Percentiles rank a stretch among this genome's conserved stretches.
Evolutionary conservation across 2,329 filamentous ascomycete species (phyloP).

Genomic region (Mariannaea elegans): DNA sequence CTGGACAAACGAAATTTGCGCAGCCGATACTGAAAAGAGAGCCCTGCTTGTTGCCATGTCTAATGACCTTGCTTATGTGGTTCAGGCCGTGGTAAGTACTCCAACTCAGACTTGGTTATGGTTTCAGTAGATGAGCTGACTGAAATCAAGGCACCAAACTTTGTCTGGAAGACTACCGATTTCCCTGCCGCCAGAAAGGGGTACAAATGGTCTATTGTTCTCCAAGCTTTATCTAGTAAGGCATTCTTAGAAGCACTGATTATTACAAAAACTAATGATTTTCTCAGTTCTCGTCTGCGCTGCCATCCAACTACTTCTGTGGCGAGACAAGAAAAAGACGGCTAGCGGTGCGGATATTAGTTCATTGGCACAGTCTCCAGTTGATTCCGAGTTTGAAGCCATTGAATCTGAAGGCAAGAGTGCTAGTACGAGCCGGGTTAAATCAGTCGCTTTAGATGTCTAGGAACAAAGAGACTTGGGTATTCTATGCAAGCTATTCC

Average conservation of each 20-base stretch:
- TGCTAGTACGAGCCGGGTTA: not conserved
- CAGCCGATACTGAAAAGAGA: slow-evolving; percentile 32
- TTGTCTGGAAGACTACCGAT: slow-evolving; percentile 30
- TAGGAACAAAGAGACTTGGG: too few relatives aligned
- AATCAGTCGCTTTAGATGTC: not conserved
- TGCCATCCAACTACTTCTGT: slow-evolving; percentile 2
- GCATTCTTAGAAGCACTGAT: not conserved
- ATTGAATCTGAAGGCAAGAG: not conserved
- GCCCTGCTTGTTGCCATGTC: slow-evolving; percentile 27
- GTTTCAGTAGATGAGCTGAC: not conserved
- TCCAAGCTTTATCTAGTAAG: slow-evolving; percentile 25
- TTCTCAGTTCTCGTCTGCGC: not conserved
- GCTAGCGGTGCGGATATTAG: not conserved
- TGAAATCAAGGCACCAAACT: slow-evolving; percentile 20
- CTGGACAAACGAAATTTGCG: slow-evolving; percentile 37
- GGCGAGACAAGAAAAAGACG: slow-evolving; percentile 5
- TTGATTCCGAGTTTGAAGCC: not conserved
- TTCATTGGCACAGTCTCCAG: not conserved
- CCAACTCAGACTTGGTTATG: accelerated
- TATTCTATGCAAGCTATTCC: too few relatives aligned
- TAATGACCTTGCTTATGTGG: slow-evolving; percentile 26
- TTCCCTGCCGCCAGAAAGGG: slow-evolving; percentile 28
- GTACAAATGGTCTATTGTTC: slow-evolving; percentile 20
- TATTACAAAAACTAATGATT: not conserved
- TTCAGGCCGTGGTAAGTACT: slow-evolving; percentile 27